Percentiles rank a stretch among this genome's conserved stretches.
Conservation (phyloP, 2,329 filamentous ascomycete species). For the Ciborinia camelliae region DNA sequence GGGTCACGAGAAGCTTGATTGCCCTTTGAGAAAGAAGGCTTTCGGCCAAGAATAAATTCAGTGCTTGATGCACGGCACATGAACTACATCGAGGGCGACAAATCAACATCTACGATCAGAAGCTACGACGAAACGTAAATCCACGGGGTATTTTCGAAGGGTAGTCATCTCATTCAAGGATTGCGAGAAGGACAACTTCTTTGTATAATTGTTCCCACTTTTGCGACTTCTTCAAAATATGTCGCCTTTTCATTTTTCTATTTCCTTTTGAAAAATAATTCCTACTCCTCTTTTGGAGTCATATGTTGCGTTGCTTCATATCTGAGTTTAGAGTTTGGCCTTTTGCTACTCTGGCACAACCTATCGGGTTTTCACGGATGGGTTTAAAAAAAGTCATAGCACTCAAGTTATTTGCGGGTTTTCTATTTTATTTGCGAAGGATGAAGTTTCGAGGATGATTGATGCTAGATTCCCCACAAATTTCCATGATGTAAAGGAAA, state of each 20-base stretch:
- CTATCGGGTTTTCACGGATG: conserved; percentile 1
- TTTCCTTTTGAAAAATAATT: conserved; percentile 17
- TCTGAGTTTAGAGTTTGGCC: conserved; percentile 18
- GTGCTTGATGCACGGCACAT: conserved; percentile 24
- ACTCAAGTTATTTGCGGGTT: conserved; percentile 1
- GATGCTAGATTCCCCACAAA: conserved; percentile 13
- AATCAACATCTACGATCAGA: conserved; percentile 32
- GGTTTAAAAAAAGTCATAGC: conserved; percentile 8
- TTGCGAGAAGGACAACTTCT: conserved; percentile 29
- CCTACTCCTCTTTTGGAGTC: conserved; percentile 16
- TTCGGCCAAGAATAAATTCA: conserved; percentile 51
- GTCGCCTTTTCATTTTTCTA: conserved; percentile 13
- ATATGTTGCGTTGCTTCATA: conserved; percentile 19
- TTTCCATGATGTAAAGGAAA: conserved; percentile 16
- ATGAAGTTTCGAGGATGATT: conserved; percentile 19
- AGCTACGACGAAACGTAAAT: conserved; percentile 30
- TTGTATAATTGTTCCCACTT: conserved; percentile 31
- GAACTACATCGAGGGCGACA: conserved; percentile 27
- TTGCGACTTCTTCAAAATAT: background rate
- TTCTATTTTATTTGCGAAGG: conserved; percentile 15
- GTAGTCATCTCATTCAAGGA: conserved; percentile 37
- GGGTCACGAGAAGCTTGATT: conserved; percentile 71
- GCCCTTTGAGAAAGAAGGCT: conserved; percentile 51
- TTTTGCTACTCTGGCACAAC: conserved; percentile 8
- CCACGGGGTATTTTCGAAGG: conserved; percentile 35